Evolutionary conservation across 345 rosid genomes (phyloP).

Genomic region (Jatropha curcas): DNA sequence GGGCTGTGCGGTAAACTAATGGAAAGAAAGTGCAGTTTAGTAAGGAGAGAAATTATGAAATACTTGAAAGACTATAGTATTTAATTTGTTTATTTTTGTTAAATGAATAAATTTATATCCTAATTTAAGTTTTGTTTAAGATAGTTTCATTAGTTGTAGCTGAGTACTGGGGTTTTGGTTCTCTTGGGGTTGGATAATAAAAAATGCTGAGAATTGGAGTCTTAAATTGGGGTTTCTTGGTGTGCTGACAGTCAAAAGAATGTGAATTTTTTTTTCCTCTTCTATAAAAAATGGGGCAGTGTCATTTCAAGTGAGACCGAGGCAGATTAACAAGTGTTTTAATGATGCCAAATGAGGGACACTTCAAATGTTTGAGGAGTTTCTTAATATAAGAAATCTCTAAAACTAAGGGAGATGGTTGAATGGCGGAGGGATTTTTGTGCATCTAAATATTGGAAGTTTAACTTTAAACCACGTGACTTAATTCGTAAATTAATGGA

Average conservation of each 20-base stretch:
- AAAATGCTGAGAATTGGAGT: not conserved
- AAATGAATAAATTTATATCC: not conserved
- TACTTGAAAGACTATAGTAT: not conserved
- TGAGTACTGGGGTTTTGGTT: constrained; percentile 14
- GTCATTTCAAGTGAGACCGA: not conserved
- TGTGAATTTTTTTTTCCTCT: not conserved
- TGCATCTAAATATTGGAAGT: not conserved
- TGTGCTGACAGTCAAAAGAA: not conserved
- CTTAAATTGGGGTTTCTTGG: not conserved
- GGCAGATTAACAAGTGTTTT: not conserved
- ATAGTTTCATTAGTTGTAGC: not conserved
- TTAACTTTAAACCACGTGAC: not conserved
- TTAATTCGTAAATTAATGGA: constrained; percentile 1
- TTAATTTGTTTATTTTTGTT: not conserved
- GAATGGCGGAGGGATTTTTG: not conserved
- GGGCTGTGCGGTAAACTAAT: not conserved
- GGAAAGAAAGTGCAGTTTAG: not conserved
- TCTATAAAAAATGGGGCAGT: not conserved
- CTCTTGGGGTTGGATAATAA: too few species aligned
- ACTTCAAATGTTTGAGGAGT: not conserved
- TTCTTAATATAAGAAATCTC: not conserved
- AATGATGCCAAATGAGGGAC: not conserved
- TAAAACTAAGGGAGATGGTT: not conserved
- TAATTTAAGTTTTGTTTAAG: not conserved
- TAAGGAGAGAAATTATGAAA: not conserved